Base-by-base conservation (phyloP, 1,284 basidiomycete genomes). In the Tylopilus sp. region DNA sequence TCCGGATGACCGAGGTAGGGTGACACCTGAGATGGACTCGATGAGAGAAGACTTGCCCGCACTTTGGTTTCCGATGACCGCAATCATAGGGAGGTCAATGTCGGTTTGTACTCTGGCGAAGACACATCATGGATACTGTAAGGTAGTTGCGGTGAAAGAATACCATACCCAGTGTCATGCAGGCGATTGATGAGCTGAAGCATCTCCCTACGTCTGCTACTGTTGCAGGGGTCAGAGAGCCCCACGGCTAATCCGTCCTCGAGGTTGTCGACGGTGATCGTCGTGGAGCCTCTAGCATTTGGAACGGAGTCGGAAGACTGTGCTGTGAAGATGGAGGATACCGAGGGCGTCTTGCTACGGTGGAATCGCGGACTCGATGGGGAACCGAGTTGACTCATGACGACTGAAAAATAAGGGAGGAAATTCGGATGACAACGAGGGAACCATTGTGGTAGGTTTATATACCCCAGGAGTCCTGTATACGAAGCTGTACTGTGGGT, bases 11-110 rank as follows among this genome's bases (percentile, higher is more conserved):
- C 85, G 76, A 15, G 86, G 86, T 0, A 89, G 66, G 0, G 76
- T 82, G 44, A 89, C 78, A 0, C 84, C 84, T 15, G 81, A 85
- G 26, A 89, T 86, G 0, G 83, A 76, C 56, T 89, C 86, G 13
- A 89, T 86, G 2, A 89, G 70, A 0, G 84, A 86, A 0, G 83
- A 86, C 55, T 89, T 89, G 0, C 86, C 87, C 0, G 82, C 81
- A 40, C 80, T 84, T 54, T 86, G 84, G 8, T 71, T 74, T 0
- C 84, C 84, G 9, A 86, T 76, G 39, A 84, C 86, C 0, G 79
- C 83, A 15, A 88, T 85, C 55, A 78, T 74, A 0, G 86, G 86
- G 0, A 88, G 67, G 57, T 87, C 83, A 3, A 88, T 77, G 42
- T 87, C 83, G 1, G 76, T 69, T 54, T 84, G 77, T 0, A 82